These are phyloP conservation scores for Backusella macrospora DNA, from an alignment of 192 early-diverging fungal species.

Conservation along the genomic window DNA sequence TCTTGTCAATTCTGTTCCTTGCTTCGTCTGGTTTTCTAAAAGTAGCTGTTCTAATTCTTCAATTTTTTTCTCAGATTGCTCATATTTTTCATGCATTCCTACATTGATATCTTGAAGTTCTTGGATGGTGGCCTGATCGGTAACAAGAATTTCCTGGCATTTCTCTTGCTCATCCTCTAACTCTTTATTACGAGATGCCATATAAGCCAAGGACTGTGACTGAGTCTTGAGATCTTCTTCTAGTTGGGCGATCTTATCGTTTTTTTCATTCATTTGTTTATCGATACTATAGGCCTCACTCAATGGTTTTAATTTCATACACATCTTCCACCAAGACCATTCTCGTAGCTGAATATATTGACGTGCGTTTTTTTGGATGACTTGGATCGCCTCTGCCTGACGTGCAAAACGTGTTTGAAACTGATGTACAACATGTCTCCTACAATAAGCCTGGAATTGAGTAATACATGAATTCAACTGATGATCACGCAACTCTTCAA, in stretches of 20 bases:
- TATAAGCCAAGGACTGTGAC: not conserved
- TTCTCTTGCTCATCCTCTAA: slow-evolving; percentile 22
- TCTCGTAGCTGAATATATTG: slow-evolving; percentile 86
- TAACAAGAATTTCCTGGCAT: slow-evolving; percentile 21
- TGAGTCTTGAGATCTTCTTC: slow-evolving; percentile 4
- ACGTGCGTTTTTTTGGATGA: slow-evolving; percentile 94
- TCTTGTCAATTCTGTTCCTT: not conserved
- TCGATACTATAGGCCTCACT: slow-evolving; percentile 23
- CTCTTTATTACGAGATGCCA: not conserved
- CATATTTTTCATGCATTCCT: slow-evolving; percentile 17
- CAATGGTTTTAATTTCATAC: slow-evolving; percentile 55
- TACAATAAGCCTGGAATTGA: slow-evolving; percentile 84
- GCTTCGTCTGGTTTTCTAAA: not conserved
- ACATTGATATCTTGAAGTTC: slow-evolving; percentile 35
- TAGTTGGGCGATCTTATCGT: slow-evolving; percentile 17
- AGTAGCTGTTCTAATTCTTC: slow-evolving; percentile 4
- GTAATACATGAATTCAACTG: slow-evolving; percentile 83
- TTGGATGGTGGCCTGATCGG: slow-evolving; percentile 18
- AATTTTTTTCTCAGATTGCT: slow-evolving; percentile 11
- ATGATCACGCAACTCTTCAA: slow-evolving; percentile 90
- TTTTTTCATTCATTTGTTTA: slow-evolving; percentile 23
- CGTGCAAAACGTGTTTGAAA: slow-evolving; percentile 47
- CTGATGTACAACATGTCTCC: slow-evolving; percentile 82
- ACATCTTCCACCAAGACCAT: slow-evolving; percentile 97
- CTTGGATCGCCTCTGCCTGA: slow-evolving; percentile 85